Base-by-base conservation (phyloP, 1,284 basidiomycete genomes). In the Stereum hirsutum region DNA sequence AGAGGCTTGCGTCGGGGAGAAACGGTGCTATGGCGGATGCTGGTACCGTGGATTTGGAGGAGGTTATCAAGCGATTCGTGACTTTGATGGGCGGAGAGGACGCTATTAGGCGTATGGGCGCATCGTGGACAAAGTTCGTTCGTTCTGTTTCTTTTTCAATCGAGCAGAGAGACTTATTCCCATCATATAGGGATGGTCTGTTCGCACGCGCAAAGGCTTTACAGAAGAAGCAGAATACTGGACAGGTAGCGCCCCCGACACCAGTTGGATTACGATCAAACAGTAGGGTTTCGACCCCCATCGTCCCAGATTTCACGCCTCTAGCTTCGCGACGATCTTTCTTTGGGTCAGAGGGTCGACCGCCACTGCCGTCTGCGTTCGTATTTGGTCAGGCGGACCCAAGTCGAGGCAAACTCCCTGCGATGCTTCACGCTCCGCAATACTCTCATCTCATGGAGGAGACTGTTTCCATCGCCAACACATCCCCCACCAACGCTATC, bases 401-500 rank as follows among this genome's bases (percentile, higher is more conserved):
- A 40, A 27, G 44, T 43, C 52, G 44, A 19, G 36, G 49, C 0
- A 40, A 46, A 0, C 47, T 57, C n/a, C 69, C 68, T 4, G 52
- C 64, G 12, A 60, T 65, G 0, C 49, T 75, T 36, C 49, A 73
- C 2, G 73, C 74, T 3, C 74, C 75, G 2, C 58, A 72, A 26
- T 81, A 83, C 55, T 71, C 68, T 1, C 74, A 76, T 54, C 58
- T 81, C 3, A 55, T 79, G 47, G 65, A 78, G 24, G 74, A 78
- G 52, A 75, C 69, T 10, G 48, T 56, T 40, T 54, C 70, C 2
- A 59, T 72, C 25, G 38, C 42, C 39, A 40, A 15, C 26, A 60
- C 4, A 19, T 26, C 45, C 12, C 19, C 34, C 25, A 24, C 35
- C 21, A 40, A 12, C 41, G 26, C 34, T 4, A 35, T 17, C 30